Base-by-base conservation (phyloP, 495 filamentous ascomycete species). In the Venustampulla echinocandica region DNA sequence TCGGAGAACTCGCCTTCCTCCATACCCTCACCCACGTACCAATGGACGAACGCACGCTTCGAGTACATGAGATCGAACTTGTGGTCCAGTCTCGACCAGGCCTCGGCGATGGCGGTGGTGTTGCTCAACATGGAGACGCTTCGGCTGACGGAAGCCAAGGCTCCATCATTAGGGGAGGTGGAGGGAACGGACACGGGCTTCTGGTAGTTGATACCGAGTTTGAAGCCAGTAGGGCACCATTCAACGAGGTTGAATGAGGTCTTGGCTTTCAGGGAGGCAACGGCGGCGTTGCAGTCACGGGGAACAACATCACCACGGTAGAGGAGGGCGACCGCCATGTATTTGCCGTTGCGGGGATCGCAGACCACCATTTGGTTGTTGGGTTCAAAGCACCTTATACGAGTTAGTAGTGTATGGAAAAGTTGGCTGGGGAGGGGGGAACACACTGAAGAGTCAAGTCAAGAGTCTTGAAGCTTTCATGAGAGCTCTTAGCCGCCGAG, bases 41-140 rank as follows among this genome's bases (percentile, higher is more conserved):
- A 94, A 67, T 94, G 87, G 13, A 94, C 87, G 61, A 94, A 94
- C 33, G 87, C 87, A 57, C 87, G 85, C 78, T 94, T 94, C 69
- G 78, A 85, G 73, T 95, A 93, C 88, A 95, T 95, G 53, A 95
- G 84, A 57, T 95, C 88, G 68, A 95, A 95, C 69, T 95, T 95
- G 72, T 87, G 80, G 65, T 90, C 85, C 22, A 95, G 73, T 52
- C 86, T 83, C 36, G 76, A 79, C 88, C 88, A 95, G 34, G 88
- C 87, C 66, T 95, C 87, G 36, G 87, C 80, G 49, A 94, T 92
- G 47, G 87, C 84, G 10, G 87, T 94, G 18, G 87, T 92, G 76
- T 94, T 94, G 69, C 82, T 85, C 47, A 94, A 69, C 87, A 94
- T 94, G 58, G 81, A 85, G 46, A 92, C 86, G 60, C 81, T 84